A percentile compares a stretch with the other conserved stretches of the same genome.
These are phyloP conservation scores for Chaetomiaceae sp. DNA, from an alignment of 2,329 filamentous ascomycete species.

Conservation along the genomic window DNA sequence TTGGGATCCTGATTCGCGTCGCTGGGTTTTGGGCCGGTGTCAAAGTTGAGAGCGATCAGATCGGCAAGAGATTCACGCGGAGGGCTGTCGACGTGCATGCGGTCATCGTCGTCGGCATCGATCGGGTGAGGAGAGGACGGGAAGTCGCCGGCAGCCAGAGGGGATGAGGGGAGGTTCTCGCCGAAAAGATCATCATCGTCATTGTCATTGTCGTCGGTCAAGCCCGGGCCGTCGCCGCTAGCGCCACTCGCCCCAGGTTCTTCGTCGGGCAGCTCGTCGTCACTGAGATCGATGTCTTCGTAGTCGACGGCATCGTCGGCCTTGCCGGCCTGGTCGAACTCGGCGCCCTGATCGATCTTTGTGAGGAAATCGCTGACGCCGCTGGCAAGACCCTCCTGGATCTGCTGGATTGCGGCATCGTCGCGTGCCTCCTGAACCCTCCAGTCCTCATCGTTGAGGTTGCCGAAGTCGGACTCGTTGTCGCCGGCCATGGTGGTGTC, in stretches of 20 bases:
- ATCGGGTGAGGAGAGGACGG: slow-evolving; percentile 30
- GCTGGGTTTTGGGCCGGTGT: slow-evolving; percentile 41
- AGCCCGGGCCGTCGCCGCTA: slow-evolving; percentile 47
- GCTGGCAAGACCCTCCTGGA: slow-evolving; percentile 31
- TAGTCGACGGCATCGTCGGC: slow-evolving; percentile 89
- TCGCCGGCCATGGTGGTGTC: slow-evolving; percentile 20
- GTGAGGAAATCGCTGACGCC: slow-evolving; percentile 43
- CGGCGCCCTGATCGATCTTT: slow-evolving; percentile 30
- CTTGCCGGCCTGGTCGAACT: slow-evolving; percentile 68
- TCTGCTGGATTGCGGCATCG: slow-evolving; percentile 19
- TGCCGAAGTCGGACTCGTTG: slow-evolving; percentile 16
- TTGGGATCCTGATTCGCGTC: slow-evolving; percentile 55
- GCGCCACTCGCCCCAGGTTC: slow-evolving; percentile 48
- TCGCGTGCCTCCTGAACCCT: slow-evolving; percentile 25
- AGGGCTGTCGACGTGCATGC: slow-evolving; percentile 29
- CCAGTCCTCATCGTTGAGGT: slow-evolving; percentile 24
- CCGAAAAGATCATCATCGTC: slow-evolving; percentile 64
- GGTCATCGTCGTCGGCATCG: slow-evolving; percentile 27
- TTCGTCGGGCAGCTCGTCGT: slow-evolving; percentile 85
- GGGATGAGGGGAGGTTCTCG: slow-evolving; percentile 42
- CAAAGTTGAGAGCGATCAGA: slow-evolving; percentile 40
- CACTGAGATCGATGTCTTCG: slow-evolving; percentile 87
- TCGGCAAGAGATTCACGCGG: slow-evolving; percentile 38
- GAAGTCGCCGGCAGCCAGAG: slow-evolving; percentile 36
- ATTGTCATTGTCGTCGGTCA: slow-evolving; percentile 55